These are phyloP conservation scores for Saturnispora kantuleensis DNA, from an alignment of 805 yeast species.

Conservation along the genomic window DNA sequence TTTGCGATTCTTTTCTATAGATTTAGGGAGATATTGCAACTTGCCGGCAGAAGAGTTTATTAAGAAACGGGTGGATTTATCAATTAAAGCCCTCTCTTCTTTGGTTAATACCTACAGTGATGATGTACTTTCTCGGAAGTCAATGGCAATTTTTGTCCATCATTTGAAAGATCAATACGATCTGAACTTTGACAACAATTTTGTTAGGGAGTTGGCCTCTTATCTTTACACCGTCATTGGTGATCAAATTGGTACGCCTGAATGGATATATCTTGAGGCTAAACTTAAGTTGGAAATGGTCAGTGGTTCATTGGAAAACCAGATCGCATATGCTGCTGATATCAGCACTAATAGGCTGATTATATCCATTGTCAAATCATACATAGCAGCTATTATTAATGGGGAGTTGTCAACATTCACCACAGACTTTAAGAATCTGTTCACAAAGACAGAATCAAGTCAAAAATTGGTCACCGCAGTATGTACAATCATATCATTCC, in stretches of 20 bases:
- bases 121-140: neutral
- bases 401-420: neutral
- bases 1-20: constrained; percentile 8
- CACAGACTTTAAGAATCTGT: neutral
- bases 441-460: neutral
- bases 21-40: neutral
- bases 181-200: constrained; percentile 9
- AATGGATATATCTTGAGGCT: constrained; percentile 13
- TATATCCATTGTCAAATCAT: constrained; percentile 1
- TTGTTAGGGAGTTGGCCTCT: constrained; percentile 14
- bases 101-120: neutral
- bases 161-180: constrained; percentile 3
- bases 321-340: constrained; percentile 17
- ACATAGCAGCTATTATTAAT: constrained; percentile 1
- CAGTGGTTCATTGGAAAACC: constrained; percentile 15
- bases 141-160: neutral
- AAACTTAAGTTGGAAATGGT: constrained; percentile 9
- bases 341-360: constrained; percentile 10
- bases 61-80: neutral
- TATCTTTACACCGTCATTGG: constrained; percentile 21
- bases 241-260: constrained; percentile 14
- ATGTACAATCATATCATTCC: constrained; percentile 13
- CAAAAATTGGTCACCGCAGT: constrained; percentile 5
- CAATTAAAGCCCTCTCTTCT: constrained; percentile 5
- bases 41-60: constrained; percentile 2